Percentiles rank a stretch among this genome's conserved stretches.
These are phyloP conservation scores for Lecanoromycetidae sp. DNA, from an alignment of 2,329 filamentous ascomycete genomes.

Conservation along the genomic window DNA sequence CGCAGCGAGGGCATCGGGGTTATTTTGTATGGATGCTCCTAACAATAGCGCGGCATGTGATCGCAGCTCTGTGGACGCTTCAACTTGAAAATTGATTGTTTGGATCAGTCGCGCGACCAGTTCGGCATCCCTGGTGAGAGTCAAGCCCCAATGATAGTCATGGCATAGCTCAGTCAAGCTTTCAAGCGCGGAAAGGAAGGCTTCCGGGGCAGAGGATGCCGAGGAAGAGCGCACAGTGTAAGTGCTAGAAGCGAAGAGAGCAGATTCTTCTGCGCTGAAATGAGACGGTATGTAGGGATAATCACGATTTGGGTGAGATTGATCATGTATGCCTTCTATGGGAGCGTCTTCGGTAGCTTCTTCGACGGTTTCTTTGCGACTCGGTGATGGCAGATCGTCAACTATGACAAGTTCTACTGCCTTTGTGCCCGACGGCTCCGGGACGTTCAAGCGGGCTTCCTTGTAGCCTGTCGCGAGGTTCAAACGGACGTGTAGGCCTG, in stretches of 20 bases:
- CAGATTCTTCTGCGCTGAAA: constrained; percentile 2
- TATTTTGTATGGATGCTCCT: constrained; percentile 17
- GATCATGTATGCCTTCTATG: background rate
- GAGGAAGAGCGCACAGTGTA: background rate
- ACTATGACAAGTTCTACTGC: constrained; percentile 8
- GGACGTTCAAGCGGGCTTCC: constrained; percentile 55
- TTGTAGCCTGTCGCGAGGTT: constrained; percentile 52
- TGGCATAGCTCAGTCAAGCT: constrained; percentile 15
- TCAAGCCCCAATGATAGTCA: constrained; percentile 14
- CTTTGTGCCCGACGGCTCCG: constrained; percentile 20
- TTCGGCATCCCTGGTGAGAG: background rate
- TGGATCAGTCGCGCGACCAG: background rate
- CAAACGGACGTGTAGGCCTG: constrained; percentile 53
- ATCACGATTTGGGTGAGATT: background rate
- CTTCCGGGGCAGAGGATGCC: background rate
- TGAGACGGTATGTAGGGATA: background rate
- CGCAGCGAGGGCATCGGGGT: constrained; percentile 11
- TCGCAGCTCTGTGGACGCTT: constrained; percentile 3
- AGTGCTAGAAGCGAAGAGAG: background rate
- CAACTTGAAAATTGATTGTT: background rate
- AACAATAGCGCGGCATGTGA: constrained; percentile 9
- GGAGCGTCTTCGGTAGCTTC: background rate
- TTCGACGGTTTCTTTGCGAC: background rate
- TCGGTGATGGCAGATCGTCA: constrained; percentile 3
- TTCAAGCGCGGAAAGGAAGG: constrained; percentile 1